Conservation (phyloP, 2,329 filamentous ascomycete species). For the Pseudocercospora macadamiae region DNA sequence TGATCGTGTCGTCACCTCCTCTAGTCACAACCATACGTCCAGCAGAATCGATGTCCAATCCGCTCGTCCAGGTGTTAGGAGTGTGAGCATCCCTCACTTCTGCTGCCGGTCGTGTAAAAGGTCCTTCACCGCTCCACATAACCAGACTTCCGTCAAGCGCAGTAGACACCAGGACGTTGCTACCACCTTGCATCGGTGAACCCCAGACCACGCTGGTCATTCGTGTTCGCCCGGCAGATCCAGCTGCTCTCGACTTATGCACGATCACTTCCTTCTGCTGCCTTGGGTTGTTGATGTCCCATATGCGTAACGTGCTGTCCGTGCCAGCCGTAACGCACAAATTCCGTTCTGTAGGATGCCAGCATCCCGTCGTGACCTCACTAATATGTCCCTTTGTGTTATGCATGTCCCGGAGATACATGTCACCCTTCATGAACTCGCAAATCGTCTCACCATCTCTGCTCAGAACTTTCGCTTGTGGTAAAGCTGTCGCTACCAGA, state of each 20-base stretch:
- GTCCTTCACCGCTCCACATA: conserved; percentile 90
- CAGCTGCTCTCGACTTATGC: conserved; percentile 89
- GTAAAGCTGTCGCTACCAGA: conserved; percentile 83
- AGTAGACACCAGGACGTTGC: conserved; percentile 76
- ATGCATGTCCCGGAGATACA: conserved; percentile 96
- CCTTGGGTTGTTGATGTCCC: conserved; percentile 91
- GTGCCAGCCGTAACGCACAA: conserved; percentile 88
- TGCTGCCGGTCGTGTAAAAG: conserved; percentile 77
- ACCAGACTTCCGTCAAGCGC: conserved; percentile 87
- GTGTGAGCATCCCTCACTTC: conserved; percentile 85
- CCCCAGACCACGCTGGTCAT: conserved; percentile 95
- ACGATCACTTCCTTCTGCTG: conserved; percentile 92
- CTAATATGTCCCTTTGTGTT: conserved; percentile 97
- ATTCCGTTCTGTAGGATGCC: conserved; percentile 86
- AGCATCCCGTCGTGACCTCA: conserved; percentile 84
- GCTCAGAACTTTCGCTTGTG: conserved; percentile 86
- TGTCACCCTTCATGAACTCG: conserved; percentile 95
- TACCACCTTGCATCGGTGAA: conserved; percentile 72
- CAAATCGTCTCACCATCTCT: conserved; percentile 84
- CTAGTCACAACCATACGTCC: conserved; percentile 87
- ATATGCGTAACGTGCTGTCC: conserved; percentile 93
- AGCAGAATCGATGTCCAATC: conserved; percentile 86
- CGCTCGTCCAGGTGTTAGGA: conserved; percentile 85
- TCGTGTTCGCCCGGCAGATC: conserved; percentile 84
- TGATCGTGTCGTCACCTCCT: conserved; percentile 89